Evolutionary conservation across 768 basidiomycete genomes (phyloP), one percentile per base, ranked within the genome.

Genomic region (Podaxis sp.): DNA sequence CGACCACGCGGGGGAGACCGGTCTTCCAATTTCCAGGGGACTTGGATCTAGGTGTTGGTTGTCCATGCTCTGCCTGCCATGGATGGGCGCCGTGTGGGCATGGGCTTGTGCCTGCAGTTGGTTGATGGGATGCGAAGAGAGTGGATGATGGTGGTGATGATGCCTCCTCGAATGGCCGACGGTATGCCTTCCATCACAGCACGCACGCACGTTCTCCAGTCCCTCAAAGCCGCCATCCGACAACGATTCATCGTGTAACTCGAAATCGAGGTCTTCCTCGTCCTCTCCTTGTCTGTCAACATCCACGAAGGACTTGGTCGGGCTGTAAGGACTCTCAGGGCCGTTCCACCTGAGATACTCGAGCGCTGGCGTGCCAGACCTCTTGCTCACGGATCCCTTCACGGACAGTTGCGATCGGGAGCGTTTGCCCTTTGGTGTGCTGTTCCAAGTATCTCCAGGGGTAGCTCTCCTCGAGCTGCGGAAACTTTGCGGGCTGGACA

Each of bases 141-240:
- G 78, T 53, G 86, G 84, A 40, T 87, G 85, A 27, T 85, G 86
- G 51, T 87, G 87, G 57, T 85, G 84, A 54, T 84, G 81, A 43
- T 77, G 75, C 15, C 82, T 80, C 33, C 79, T 82, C 40, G 80
- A 77, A 63, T 82, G 83, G 0, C 92, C 91, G 17, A 95, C 91
- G 1, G 92, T 94, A 73, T 95, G 93, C 56, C 85, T 81, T 19
- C 92, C 93, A 71, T 93, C 91, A 68, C 92, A 94, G 72, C 93
- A 94, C 1, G 91, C 94, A 24, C 96, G 84, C 22, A 98, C 95
- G 69, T 98, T 98, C 77, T 98, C 96, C 59, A 98, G 74, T 0
- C 94, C 95, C 69, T 98, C 96, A 71, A 85, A 98, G 4, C 86
- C 93, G 36, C 87, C 87, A 66, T 93, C 91, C 12, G 86, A 89